A percentile compares a stretch with the other conserved stretches of the same genome.
Conservation (phyloP, 106 monocot species). For the Cymbidium sinense region DNA sequence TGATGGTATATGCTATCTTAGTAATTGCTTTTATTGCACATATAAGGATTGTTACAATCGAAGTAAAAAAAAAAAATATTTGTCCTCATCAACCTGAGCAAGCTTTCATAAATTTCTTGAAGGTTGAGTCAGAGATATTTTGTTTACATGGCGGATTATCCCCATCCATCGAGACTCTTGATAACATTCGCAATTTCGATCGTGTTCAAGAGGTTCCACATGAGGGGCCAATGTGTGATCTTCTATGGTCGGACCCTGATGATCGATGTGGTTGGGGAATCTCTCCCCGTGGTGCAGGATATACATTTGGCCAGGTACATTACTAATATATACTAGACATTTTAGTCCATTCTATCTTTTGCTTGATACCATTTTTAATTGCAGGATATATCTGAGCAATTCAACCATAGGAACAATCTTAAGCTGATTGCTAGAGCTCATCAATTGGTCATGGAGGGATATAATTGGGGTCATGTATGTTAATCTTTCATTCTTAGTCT, state of each 20-base stretch:
- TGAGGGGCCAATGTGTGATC: conserved; percentile 99
- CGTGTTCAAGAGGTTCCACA: conserved; percentile 99
- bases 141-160: conserved; percentile 96
- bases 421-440: conserved; percentile 98
- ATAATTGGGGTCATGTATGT: conserved; percentile 95
- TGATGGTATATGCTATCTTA: no score
- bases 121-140: conserved; percentile 99
- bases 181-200: conserved; percentile 94
- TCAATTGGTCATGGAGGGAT: conserved; percentile 99
- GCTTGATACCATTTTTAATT: conserved; percentile 6
- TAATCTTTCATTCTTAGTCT: background rate
- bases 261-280: conserved; percentile 99
- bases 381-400: conserved; percentile 99
- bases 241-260: conserved; percentile 98
- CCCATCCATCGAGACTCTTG: conserved; percentile 95
- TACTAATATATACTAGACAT: background rate
- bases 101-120: conserved; percentile 9
- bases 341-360: background rate
- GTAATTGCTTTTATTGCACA: no score
- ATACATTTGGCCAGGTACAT: conserved; percentile 94
- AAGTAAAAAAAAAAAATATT: background rate
- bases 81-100: background rate
- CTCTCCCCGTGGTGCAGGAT: conserved; percentile 99
- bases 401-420: conserved; percentile 88
- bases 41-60: background rate